These are phyloP conservation scores for Oryza glaberrima DNA, from an alignment of 176 grass and related monocot genomes.

Conservation along the genomic window DNA sequence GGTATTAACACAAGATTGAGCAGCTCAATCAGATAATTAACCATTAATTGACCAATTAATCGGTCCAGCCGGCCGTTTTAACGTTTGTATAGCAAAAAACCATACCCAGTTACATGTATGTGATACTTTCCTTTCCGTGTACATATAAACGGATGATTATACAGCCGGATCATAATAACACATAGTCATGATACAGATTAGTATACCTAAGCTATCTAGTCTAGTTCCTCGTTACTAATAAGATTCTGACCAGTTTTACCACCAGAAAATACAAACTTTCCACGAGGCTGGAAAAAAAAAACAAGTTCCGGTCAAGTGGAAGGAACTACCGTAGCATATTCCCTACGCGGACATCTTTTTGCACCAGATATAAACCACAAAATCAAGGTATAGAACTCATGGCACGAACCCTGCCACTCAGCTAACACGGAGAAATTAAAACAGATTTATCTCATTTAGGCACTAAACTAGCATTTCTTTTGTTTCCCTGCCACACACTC, in stretches of 20 bases:
- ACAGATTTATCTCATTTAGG: slow-evolving; percentile 5
- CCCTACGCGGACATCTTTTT: neutral
- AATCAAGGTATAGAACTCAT: neutral
- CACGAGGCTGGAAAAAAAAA: neutral
- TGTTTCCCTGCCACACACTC: neutral
- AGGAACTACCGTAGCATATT: slow-evolving; percentile 12
- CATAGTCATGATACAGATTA: too few relatives aligned
- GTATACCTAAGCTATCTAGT: neutral
- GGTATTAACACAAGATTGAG: too few relatives aligned
- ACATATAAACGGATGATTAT: too few relatives aligned
- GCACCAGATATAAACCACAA: neutral
- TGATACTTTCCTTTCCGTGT: too few relatives aligned
- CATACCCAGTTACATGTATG: too few relatives aligned
- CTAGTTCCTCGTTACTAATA: slow-evolving; percentile 8
- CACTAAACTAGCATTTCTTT: slow-evolving; percentile 17
- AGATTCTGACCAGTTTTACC: slow-evolving; percentile 2
- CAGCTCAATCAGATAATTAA: too few relatives aligned
- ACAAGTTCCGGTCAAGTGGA: neutral
- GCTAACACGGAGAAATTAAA: neutral
- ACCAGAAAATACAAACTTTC: neutral
- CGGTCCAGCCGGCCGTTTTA: too few relatives aligned
- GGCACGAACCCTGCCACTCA: neutral
- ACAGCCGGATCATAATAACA: too few relatives aligned
- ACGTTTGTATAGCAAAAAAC: too few relatives aligned
- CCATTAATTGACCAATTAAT: too few relatives aligned